Base-by-base conservation (phyloP, 2,329 filamentous ascomycete species). In the Fusarium sp. region DNA sequence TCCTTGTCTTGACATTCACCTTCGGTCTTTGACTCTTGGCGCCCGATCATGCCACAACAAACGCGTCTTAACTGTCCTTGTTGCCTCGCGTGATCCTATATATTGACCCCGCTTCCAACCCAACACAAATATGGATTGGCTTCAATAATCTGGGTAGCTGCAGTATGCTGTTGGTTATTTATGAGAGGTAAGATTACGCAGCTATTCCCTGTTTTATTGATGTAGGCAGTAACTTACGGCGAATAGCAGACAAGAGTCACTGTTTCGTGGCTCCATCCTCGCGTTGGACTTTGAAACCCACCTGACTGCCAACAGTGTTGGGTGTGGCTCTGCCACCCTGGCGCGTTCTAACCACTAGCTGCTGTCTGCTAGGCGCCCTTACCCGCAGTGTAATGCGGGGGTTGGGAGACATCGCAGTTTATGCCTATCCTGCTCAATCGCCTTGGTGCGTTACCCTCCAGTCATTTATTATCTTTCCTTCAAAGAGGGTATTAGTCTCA, bases 371-470 rank as follows among this genome's bases (percentile, higher is more conserved):
- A 18, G 1, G 32, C 32, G 32, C 32, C 16, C 16, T 18, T 18
- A 10, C 32, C 32, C 16, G 32, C 32, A 34, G 7, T 32, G 14
- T 18, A 34, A 18, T 10, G 16, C 8, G 16, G 32, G 32, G 32
- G 32, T 18, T 34, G 32, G 5, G 1, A 18, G 32, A 10, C 32
- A 18, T 5, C 32, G 18, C 16, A 34, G 5, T 18, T 1, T 18
- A 34, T 5, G 4, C 16, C 8, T 18, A 34, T 5, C 32, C 32
- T 34, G 32, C 32, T 5, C 3, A 2, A 3, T 0, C 18, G 32
- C 4, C 32, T 34, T 34, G 16, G 8, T 18, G 32, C 32, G 1
- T 18, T 10, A 2, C 1, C 32, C 2, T 34, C 2, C 0, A 10
- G 32, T 34, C 4, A 18, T 10, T 10, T 5, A 3, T 34, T 18